Base-by-base conservation (phyloP, 768 basidiomycete species). In the Hypholoma sublateritium region DNA sequence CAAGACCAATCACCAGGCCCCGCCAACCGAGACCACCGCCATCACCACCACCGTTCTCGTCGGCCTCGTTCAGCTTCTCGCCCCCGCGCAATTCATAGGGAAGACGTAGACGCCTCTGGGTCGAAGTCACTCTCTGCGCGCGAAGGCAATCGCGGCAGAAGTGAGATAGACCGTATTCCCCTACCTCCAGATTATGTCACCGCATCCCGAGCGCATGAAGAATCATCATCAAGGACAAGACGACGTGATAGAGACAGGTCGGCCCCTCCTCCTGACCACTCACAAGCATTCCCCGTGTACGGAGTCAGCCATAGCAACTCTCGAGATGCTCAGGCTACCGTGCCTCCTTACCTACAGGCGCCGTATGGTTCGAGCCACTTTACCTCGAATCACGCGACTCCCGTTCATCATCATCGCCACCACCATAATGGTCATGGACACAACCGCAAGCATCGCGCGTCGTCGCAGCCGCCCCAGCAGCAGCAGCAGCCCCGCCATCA, bases 171-270 rank as follows among this genome's bases (percentile, higher is more conserved):
- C 16, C 28, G 11, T 19, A 16, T 34, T 5, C 28, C 24, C 19
- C 16, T 53, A 13, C 53, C 53, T 4, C 34, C 42, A 13, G 53
- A 53, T 25, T 53, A 53, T 36, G 32, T 45, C 3, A 42, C 53
- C 1, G 17, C 22, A 17, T 53, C 53, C 11, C 19, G n/a, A 14
- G 25, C 8, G 24, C 11, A 14, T 25, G 22, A 6, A 16, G 8
- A 19, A 5, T 41, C 14, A 24, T 16, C 42, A 16, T 5, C 53
- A 25, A 22, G 24, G 11, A 12, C 42, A 12, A 43, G 24, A 16
- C 22, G 22, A 7, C 46, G 16, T 47, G 39, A 17, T 16, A 14
- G 4, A 41, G 39, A 41, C 5, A 24, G 25, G 16, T 22, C 46
- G 4, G n/a, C 12, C 5, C 19, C 46, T 13, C 46, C 46, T 3